Evolutionary conservation across 441 rosid genomes (phyloP).

Genomic region (Croton laevigatus): DNA sequence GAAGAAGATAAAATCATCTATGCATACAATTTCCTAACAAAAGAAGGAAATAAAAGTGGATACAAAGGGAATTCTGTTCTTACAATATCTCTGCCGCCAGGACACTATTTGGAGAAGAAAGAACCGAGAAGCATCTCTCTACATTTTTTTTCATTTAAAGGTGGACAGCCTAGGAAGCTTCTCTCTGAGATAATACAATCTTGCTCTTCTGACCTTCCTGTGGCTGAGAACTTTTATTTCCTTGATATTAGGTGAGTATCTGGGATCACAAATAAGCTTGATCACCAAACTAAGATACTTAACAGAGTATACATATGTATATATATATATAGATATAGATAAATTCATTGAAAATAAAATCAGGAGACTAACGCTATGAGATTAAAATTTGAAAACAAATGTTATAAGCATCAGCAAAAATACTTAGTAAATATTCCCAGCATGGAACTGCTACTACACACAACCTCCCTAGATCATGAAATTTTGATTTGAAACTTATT

Average conservation of each 20-base stretch:
- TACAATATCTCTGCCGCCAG: conserved; percentile 18
- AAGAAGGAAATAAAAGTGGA: background rate
- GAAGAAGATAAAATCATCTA: conserved; percentile 12
- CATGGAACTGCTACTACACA: background rate
- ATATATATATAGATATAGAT: background rate
- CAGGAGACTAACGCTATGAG: background rate
- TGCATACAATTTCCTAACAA: conserved; percentile 12
- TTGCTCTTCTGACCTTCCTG: conserved; percentile 89
- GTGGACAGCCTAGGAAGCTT: conserved; percentile 94
- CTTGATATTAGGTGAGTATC: conserved; percentile 81
- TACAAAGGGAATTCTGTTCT: conserved; percentile 18
- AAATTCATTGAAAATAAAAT: background rate
- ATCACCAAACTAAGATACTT: background rate
- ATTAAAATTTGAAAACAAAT: background rate
- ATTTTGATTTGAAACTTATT: background rate
- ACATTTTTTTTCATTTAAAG: conserved; percentile 52
- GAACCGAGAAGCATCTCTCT: conserved; percentile 10
- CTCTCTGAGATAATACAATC: conserved; percentile 79
- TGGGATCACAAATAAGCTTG: conserved; percentile 25
- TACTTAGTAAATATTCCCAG: background rate
- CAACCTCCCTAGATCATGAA: background rate
- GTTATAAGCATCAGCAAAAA: background rate
- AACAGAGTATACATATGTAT: too few species aligned
- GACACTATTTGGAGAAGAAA: conserved; percentile 11
- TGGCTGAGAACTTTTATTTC: conserved; percentile 69